Conservation (phyloP, 257 asterid genomes). For the Fraxinus quadrangulata region DNA sequence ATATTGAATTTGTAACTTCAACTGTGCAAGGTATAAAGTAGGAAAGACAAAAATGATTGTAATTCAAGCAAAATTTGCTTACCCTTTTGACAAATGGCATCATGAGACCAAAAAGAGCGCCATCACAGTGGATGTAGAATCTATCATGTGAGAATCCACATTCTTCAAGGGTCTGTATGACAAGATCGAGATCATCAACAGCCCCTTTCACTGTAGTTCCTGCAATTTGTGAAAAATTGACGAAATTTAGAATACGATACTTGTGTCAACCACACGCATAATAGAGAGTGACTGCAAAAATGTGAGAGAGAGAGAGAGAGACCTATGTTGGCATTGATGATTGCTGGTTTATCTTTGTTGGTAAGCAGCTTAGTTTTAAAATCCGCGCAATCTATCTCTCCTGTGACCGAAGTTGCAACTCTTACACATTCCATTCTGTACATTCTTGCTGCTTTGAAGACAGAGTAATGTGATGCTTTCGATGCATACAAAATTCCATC, state of each 20-base stretch:
- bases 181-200: slow-evolving; percentile 97
- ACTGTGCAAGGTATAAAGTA: slow-evolving; percentile 3
- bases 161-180: slow-evolving; percentile 84
- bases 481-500: slow-evolving; percentile 93
- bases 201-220: slow-evolving; percentile 99
- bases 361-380: slow-evolving; percentile 63
- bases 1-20: neutral
- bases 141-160: slow-evolving; percentile 74
- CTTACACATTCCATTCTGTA: slow-evolving; percentile 92
- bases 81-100: slow-evolving; percentile 97
- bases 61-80: slow-evolving; percentile 24
- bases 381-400: slow-evolving; percentile 88
- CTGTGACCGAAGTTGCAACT: slow-evolving; percentile 75
- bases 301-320: slow-evolving; percentile 3
- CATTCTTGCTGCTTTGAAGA: slow-evolving; percentile 97
- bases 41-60: neutral
- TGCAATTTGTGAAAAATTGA: slow-evolving; percentile 36
- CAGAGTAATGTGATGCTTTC: slow-evolving; percentile 86
- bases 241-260: slow-evolving; percentile 20
- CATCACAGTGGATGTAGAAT: slow-evolving; percentile 96
- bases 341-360: slow-evolving; percentile 86
- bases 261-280: neutral
- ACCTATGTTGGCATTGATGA: slow-evolving; percentile 92
- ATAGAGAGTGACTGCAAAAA: slow-evolving; percentile 1
- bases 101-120: slow-evolving; percentile 97